Conservation (phyloP, 305 asterid genomes). For the Andrographis paniculata region DNA sequence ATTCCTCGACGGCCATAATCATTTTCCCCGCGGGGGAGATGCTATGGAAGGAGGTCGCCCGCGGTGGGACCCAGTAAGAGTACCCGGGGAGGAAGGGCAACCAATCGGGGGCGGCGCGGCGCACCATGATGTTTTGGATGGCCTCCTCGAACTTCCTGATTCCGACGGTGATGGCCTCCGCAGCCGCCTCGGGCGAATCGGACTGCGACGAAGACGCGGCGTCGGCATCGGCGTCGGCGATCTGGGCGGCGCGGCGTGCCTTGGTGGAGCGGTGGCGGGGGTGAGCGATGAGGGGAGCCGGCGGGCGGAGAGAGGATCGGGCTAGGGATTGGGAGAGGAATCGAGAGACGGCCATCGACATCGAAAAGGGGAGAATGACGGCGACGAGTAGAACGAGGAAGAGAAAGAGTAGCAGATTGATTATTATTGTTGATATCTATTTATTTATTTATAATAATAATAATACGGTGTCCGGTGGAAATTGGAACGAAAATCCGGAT, state of each 20-base stretch:
- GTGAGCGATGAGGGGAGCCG: conserved; percentile 26
- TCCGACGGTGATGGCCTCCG: conserved; percentile 34
- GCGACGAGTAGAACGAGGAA: no score
- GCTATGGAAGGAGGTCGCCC: conserved; percentile 10
- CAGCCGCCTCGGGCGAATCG: conserved; percentile 25
- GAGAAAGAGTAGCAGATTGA: no score
- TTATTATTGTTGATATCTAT: no score
- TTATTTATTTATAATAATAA: no score
- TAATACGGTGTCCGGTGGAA: no score
- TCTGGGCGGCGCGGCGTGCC: conserved; percentile 29
- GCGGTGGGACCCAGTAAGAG: conserved; percentile 56
- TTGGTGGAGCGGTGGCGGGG: conserved; percentile 52
- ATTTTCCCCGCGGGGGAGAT: conserved; percentile 19
- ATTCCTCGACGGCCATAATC: conserved; percentile 27
- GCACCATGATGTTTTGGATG: conserved; percentile 38
- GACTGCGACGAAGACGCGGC: conserved; percentile 24
- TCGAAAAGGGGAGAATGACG: no score
- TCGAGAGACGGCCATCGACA: conserved; percentile 42
- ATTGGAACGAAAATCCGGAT: no score
- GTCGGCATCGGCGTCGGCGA: conserved; percentile 47
- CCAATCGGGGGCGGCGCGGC: conserved; percentile 68
- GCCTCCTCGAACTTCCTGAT: conserved; percentile 46
- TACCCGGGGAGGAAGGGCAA: conserved; percentile 57
- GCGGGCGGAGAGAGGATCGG: conserved; percentile 25
- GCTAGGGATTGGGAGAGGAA: conserved; percentile 30